These are phyloP conservation scores for Daedalea quercina DNA, from an alignment of 768 basidiomycete species.

Conservation along the genomic window DNA sequence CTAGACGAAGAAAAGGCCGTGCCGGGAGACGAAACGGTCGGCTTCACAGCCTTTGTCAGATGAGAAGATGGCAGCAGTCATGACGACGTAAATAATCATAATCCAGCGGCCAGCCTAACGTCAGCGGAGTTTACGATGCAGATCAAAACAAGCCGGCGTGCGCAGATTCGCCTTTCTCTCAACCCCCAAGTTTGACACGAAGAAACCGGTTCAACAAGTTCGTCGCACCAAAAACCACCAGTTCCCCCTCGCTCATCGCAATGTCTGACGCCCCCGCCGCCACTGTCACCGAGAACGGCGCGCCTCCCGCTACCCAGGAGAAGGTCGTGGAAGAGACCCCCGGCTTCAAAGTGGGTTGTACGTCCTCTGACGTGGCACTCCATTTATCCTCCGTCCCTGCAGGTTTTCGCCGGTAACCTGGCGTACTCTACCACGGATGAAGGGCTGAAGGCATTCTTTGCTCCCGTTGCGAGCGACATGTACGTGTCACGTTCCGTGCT, in stretches of 20 bases:
- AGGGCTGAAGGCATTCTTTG: conserved; percentile 93
- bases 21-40: background rate
- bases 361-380: conserved; percentile 22
- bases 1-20: background rate
- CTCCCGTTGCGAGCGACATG: conserved; percentile 82
- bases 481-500: conserved; percentile 40
- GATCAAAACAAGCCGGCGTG: conserved; percentile 23
- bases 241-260: conserved; percentile 46
- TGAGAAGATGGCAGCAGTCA: conserved; percentile 24
- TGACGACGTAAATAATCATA: conserved; percentile 32
- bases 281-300: conserved; percentile 77
- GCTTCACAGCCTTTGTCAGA: conserved; percentile 1
- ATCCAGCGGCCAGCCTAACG: conserved; percentile 7
- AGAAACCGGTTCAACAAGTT: conserved; percentile 82
- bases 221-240: conserved; percentile 47
- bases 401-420: conserved; percentile 97
- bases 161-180: conserved; percentile 39
- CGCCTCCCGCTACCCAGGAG: conserved; percentile 72
- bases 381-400: conserved; percentile 9
- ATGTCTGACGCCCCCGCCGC: conserved; percentile 93
- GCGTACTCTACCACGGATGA: conserved; percentile 91
- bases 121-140: conserved; percentile 23
- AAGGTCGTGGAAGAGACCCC: conserved; percentile 59
- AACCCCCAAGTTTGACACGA: conserved; percentile 81
- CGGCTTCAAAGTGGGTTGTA: conserved; percentile 63